These are phyloP conservation scores for Trichomonascus vanleenenianus DNA, from an alignment of 805 yeast species.

Conservation along the genomic window DNA sequence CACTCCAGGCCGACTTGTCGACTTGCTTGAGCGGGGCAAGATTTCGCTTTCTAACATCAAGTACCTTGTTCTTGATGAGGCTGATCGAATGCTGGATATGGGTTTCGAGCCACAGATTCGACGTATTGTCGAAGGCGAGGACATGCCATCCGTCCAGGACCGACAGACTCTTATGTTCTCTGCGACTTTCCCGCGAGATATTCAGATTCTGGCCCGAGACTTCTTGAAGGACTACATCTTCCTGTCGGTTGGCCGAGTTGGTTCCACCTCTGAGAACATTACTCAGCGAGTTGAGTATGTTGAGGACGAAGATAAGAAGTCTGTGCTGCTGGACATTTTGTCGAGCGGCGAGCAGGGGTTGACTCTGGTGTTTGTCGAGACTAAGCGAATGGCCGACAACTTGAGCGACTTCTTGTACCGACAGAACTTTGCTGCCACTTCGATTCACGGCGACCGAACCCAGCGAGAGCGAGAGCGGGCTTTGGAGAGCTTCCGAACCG, in stretches of 20 bases:
- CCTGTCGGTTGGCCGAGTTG: slow-evolving; percentile 97
- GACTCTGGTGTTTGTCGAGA: slow-evolving; percentile 93
- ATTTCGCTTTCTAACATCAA: slow-evolving; percentile 85
- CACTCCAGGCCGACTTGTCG: slow-evolving; percentile 98
- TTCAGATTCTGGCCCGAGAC: slow-evolving; percentile 94
- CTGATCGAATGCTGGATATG: slow-evolving; percentile 99
- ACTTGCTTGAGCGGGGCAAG: slow-evolving; percentile 89
- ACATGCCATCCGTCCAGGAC: slow-evolving; percentile 85
- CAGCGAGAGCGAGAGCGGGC: slow-evolving; percentile 98
- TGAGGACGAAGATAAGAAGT: slow-evolving; percentile 87
- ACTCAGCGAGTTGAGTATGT: slow-evolving; percentile 90
- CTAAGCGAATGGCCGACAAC: slow-evolving; percentile 97
- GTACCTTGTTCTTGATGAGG: slow-evolving; percentile 94
- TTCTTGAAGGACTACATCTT: slow-evolving; percentile 93
- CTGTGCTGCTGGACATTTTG: slow-evolving; percentile 81
- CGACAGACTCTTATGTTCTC: slow-evolving; percentile 98
- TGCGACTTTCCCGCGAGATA: slow-evolving; percentile 98
- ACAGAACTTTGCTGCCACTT: slow-evolving; percentile 92
- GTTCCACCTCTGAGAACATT: slow-evolving; percentile 97
- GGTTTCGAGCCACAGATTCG: slow-evolving; percentile 99
- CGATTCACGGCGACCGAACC: slow-evolving; percentile 98
- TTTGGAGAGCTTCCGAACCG: slow-evolving; percentile 84
- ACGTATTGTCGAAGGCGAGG: slow-evolving; percentile 95
- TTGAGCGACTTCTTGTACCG: slow-evolving; percentile 84
- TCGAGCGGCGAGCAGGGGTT: slow-evolving; percentile 72